phyloP scores from a whole-genome alignment of 148 eudicot genomes.

The Rhododendron williamsianum region DNA sequence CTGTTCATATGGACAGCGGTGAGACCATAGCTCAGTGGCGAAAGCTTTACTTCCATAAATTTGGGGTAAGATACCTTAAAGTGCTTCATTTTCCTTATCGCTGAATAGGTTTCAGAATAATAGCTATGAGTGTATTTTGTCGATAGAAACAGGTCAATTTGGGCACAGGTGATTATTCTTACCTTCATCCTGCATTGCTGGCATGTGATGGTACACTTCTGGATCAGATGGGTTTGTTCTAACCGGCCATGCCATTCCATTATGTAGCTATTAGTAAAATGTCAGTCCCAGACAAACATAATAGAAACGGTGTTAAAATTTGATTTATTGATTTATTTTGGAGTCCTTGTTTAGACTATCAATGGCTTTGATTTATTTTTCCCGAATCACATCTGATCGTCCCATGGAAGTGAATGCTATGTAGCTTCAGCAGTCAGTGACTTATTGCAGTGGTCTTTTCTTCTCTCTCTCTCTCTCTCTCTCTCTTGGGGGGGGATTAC shows the following conservation, averaged over 20 bases:
- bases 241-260: background rate
- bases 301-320: too few relatives aligned
- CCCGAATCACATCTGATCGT: background rate
- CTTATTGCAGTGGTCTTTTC: background rate
- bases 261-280: background rate
- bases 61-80: slow-evolving; percentile 39
- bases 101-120: background rate
- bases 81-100: slow-evolving; percentile 1
- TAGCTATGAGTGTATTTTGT: background rate
- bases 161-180: background rate
- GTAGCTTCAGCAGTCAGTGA: background rate
- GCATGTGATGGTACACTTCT: background rate
- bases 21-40: slow-evolving; percentile 74
- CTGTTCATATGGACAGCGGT: slow-evolving; percentile 60
- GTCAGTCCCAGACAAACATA: background rate
- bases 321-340: background rate
- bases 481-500: background rate
- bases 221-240: background rate
- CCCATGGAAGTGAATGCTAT: background rate
- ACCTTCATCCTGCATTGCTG: background rate
- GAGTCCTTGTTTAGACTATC: background rate
- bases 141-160: background rate
- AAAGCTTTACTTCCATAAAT: slow-evolving; percentile 37
- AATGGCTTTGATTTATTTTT: background rate
- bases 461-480: background rate